Evolutionary conservation across 129 eudicot species (phyloP), one percentile per base, ranked within the genome.

Genomic region (Scalesia atractyloides): DNA sequence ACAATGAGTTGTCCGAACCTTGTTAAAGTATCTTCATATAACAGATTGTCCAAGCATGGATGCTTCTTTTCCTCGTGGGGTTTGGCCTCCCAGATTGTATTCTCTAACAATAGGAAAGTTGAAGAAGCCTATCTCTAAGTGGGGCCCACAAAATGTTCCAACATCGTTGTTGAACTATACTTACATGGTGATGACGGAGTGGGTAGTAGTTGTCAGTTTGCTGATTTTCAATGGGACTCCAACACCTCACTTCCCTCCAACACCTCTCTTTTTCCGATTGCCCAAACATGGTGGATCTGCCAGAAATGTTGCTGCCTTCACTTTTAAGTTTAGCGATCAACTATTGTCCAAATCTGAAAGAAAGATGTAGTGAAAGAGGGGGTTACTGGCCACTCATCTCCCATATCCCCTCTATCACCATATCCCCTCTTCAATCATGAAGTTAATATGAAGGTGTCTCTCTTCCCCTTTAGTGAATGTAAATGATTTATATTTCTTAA

Each of bases 51-150:
- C 61, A 58, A 15, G 26, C 47, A 20, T 69, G 66, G 70, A 69
- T 64, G 56, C 44, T 43, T 77, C 16, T 14, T 77, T 68, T 69
- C 75, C 81, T 49, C 63, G 60, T 63, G 70, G 81, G 51, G 9
- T 64, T 60, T 77, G 75, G 81, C 81, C 81, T 68, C 75, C 70
- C 1, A 69, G 60, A 7, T 39, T 77, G 62, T 15, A 15, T 46
- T 30, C 18, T 2, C 65, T 69, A 22, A 7, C 4, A 13, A 72
- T 59, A 22, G 68, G 76, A 22, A 5, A 49, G 47, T 59, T 72
- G 68, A 24, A 59, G 46, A 72, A 44, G 57, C 46, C 68, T 3
- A 44, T 72, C 46, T 46, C 30, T 0, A 56, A 72, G 6, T 59
- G 68, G 68, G 76, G 48, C 67, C 68, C 16, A 9, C 68, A 72